phyloP scores from a whole-genome alignment of 176 grass and related monocot genomes.

The Themeda triandra region DNA sequence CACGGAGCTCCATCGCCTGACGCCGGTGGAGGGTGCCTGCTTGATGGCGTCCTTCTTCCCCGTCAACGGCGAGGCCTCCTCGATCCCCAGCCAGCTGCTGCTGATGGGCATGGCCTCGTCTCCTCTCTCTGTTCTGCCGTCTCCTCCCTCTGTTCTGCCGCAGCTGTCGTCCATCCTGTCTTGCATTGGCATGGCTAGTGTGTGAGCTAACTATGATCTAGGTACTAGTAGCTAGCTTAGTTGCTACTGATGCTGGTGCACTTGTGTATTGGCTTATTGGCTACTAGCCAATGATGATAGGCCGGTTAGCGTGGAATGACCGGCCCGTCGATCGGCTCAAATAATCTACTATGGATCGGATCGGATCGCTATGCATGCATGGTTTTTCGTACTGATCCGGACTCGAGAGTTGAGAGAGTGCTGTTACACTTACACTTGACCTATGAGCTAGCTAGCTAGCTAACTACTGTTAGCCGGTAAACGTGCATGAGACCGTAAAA shows the following conservation, averaged over 20 bases:
- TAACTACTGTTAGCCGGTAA: too few species aligned
- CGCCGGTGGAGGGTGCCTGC: not conserved
- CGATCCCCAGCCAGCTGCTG: not conserved
- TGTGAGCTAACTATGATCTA: not conserved
- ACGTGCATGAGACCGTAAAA: too few species aligned
- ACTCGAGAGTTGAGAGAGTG: too few species aligned
- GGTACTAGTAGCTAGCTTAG: not conserved
- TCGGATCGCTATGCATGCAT: too few species aligned
- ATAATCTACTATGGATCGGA: not conserved
- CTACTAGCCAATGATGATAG: not conserved
- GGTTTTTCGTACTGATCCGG: too few species aligned
- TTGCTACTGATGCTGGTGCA: not conserved
- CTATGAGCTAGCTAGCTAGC: too few species aligned
- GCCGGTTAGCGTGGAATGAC: not conserved
- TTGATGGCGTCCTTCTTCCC: not conserved
- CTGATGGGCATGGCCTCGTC: not conserved
- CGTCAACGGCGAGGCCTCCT: constrained; percentile 24
- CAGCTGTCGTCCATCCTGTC: not conserved
- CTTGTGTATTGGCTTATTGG: not conserved
- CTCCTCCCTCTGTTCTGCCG: not conserved
- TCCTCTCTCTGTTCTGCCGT: not conserved
- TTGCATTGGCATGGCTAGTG: not conserved
- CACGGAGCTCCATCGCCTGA: constrained; percentile 4
- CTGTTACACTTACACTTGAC: too few species aligned
- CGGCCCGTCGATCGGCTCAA: not conserved